phyloP scores from a whole-genome alignment of 805 yeast genomes.

The Phaffomyces opuntiae region DNA sequence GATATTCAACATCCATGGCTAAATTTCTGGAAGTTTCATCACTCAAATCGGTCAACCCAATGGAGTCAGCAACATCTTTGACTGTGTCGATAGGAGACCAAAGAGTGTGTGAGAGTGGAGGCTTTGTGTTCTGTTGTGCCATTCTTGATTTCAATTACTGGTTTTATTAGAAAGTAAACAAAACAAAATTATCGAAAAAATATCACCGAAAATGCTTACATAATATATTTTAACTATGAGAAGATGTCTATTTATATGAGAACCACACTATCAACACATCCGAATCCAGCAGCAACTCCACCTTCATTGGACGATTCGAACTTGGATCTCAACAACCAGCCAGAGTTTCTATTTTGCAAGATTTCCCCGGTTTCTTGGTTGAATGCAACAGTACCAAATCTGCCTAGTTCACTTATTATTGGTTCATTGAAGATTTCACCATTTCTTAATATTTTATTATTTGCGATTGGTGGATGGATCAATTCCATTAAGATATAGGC shows the following conservation, averaged over 20 bases:
- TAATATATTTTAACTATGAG: neutral
- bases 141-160: neutral
- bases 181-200: neutral
- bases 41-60: conserved; percentile 70
- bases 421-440: conserved; percentile 60
- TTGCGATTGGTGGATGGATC: conserved; percentile 65
- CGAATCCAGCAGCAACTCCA: conserved; percentile 99
- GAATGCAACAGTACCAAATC: conserved; percentile 79
- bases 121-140: conserved; percentile 23
- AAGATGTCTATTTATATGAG: conserved; percentile 23
- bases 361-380: conserved; percentile 54
- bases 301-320: conserved; percentile 88
- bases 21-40: conserved; percentile 91
- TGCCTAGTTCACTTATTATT: conserved; percentile 84
- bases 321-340: conserved; percentile 85
- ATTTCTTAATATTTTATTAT: conserved; percentile 66
- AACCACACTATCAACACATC: conserved; percentile 84
- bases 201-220: neutral
- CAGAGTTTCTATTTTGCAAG: conserved; percentile 60
- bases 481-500: conserved; percentile 93
- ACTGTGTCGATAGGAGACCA: conserved; percentile 99
- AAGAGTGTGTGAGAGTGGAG: conserved; percentile 76
- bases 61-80: conserved; percentile 87
- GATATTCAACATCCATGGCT: conserved; percentile 99
- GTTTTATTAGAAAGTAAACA: neutral